These are phyloP conservation scores for Phlyctochytrium bullatum DNA, from an alignment of 192 early-diverging fungal species.

Conservation along the genomic window DNA sequence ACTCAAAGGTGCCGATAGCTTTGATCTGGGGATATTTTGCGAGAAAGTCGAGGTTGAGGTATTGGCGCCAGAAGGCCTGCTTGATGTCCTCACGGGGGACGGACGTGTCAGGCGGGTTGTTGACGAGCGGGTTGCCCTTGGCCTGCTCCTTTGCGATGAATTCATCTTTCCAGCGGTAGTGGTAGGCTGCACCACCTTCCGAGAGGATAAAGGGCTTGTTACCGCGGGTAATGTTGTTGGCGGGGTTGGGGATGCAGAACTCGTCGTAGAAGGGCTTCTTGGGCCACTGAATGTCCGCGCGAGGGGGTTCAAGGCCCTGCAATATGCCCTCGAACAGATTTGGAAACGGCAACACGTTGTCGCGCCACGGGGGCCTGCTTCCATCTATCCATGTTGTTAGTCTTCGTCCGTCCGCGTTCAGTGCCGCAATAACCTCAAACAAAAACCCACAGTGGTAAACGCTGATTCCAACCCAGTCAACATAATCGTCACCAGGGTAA, in stretches of 20 bases:
- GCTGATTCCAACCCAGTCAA: slow-evolving; percentile 8
- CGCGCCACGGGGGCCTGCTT: slow-evolving; percentile 26
- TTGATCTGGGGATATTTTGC: slow-evolving; percentile 35
- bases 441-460: slow-evolving; percentile 26
- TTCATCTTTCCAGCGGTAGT: not conserved
- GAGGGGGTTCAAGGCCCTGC: too few relatives aligned
- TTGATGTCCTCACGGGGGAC: slow-evolving; percentile 39
- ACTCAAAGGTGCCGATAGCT: slow-evolving; percentile 36
- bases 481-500: slow-evolving; percentile 26
- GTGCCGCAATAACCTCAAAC: too few relatives aligned
- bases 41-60: slow-evolving; percentile 25
- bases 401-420: too few relatives aligned
- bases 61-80: slow-evolving; percentile 43
- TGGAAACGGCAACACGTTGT: slow-evolving; percentile 12
- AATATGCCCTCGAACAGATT: slow-evolving; percentile 31
- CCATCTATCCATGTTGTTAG: too few relatives aligned
- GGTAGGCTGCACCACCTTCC: not conserved
- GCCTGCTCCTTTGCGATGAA: not conserved
- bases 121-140: not conserved
- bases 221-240: too few relatives aligned
- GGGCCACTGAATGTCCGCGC: slow-evolving; percentile 15
- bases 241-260: slow-evolving; percentile 11
- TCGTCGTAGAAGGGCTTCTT: slow-evolving; percentile 25
- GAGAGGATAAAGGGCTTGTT: slow-evolving; percentile 6
- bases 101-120: not conserved